phyloP scores from a whole-genome alignment of 2,329 filamentous ascomycete species.

The Boeremia exigua region DNA sequence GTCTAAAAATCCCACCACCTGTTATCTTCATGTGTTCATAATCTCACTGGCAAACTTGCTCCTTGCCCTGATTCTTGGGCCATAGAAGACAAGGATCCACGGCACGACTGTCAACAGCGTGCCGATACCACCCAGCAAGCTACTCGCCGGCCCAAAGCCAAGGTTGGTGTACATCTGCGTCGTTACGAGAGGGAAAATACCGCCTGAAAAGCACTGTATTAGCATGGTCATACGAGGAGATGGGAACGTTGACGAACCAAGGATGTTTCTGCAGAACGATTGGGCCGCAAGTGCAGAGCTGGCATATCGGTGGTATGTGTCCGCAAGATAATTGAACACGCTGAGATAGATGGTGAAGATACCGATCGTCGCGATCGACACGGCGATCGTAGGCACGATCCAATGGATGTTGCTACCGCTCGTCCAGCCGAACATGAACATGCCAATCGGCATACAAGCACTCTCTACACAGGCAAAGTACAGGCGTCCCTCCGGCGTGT shows the following conservation, averaged over 20 bases:
- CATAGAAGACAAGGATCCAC: constrained; percentile 83
- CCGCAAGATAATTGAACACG: constrained; percentile 91
- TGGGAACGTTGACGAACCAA: constrained; percentile 55
- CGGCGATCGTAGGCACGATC: constrained; percentile 73
- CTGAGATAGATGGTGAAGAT: constrained; percentile 81
- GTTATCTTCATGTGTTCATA: constrained; percentile 24
- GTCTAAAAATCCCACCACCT: background rate
- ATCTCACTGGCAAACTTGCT: constrained; percentile 72
- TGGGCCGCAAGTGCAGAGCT: constrained; percentile 87
- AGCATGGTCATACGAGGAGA: background rate
- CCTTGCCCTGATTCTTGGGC: constrained; percentile 73
- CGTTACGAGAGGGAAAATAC: constrained; percentile 80
- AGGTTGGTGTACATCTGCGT: constrained; percentile 74
- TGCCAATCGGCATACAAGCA: constrained; percentile 75
- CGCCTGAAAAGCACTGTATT: constrained; percentile 50
- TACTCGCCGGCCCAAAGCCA: constrained; percentile 73
- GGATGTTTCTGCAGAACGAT: constrained; percentile 82
- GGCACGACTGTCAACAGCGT: constrained; percentile 76
- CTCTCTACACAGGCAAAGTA: constrained; percentile 84
- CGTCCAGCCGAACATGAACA: constrained; percentile 83
- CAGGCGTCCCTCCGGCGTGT: constrained; percentile 73
- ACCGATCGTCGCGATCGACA: constrained; percentile 78
- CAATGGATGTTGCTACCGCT: constrained; percentile 68
- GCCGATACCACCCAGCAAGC: constrained; percentile 75
- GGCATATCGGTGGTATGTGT: constrained; percentile 84